Evolutionary conservation across 352 stramenopile species (phyloP).

Genomic region (Pythium guiyangense): DNA sequence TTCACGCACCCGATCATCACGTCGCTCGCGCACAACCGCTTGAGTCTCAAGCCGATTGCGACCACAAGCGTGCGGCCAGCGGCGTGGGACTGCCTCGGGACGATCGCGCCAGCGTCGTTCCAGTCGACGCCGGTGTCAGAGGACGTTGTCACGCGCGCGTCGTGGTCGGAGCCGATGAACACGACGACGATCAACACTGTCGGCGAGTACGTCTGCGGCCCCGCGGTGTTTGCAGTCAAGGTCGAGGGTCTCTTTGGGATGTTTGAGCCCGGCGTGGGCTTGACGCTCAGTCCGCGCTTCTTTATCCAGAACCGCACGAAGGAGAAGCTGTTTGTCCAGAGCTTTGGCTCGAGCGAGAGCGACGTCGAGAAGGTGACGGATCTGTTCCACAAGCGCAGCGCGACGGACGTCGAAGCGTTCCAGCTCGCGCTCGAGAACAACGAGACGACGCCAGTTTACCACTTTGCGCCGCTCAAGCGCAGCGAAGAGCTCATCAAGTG

Average conservation of each 20-base stretch:
- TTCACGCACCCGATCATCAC: constrained; percentile 69
- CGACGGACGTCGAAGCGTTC: constrained; percentile 50
- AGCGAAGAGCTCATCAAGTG: constrained; percentile 43
- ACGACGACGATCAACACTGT: constrained; percentile 84
- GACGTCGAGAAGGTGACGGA: constrained; percentile 63
- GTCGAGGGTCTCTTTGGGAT: constrained; percentile 79
- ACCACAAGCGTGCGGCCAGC: constrained; percentile 42
- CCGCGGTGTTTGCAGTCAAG: constrained; percentile 75
- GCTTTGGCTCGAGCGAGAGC: constrained; percentile 58
- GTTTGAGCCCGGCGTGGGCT: constrained; percentile 68
- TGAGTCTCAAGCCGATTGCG: constrained; percentile 62
- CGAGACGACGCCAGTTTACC: constrained; percentile 68
- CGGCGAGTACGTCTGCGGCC: constrained; percentile 65
- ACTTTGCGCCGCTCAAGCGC: constrained; percentile 79
- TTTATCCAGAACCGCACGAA: constrained; percentile 82
- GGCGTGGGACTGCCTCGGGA: constrained; percentile 54
- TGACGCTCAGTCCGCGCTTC: constrained; percentile 77
- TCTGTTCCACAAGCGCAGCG: constrained; percentile 65
- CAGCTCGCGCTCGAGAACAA: constrained; percentile 46
- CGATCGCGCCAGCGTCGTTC: constrained; percentile 47
- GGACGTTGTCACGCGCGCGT: constrained; percentile 51
- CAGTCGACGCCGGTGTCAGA: constrained; percentile 44
- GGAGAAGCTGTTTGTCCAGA: constrained; percentile 73
- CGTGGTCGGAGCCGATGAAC: constrained; percentile 84
- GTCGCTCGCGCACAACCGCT: constrained; percentile 48